Conservation (phyloP, 2,329 filamentous ascomycete genomes). For the Epichloe gansuensis region DNA sequence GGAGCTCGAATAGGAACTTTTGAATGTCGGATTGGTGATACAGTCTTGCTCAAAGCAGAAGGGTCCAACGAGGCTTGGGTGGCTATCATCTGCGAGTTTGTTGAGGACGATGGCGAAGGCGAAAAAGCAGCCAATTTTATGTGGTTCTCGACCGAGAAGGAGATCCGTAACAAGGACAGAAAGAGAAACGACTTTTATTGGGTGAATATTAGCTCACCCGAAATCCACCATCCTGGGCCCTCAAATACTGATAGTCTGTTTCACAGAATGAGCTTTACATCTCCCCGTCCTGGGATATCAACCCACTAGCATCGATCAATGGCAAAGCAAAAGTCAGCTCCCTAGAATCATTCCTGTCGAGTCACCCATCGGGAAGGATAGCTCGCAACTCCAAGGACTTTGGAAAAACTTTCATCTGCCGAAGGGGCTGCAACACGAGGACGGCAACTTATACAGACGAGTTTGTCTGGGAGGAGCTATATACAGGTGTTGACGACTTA, state of each 20-base stretch:
- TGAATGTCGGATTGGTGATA: conserved; percentile 68
- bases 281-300: conserved; percentile 74
- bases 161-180: conserved; percentile 72
- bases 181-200: conserved; percentile 69
- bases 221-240: background rate
- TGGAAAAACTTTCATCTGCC: conserved; percentile 81
- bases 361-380: conserved; percentile 63
- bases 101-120: conserved; percentile 51
- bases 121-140: conserved; percentile 77
- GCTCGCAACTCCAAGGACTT: conserved; percentile 60
- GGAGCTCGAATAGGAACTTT: conserved; percentile 76
- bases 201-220: conserved; percentile 26
- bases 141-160: conserved; percentile 90
- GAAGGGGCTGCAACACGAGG: conserved; percentile 75
- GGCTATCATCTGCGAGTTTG: conserved; percentile 73
- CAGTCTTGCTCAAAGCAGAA: conserved; percentile 76
- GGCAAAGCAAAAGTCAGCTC: conserved; percentile 78
- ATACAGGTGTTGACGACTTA: conserved; percentile 51
- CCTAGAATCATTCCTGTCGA: conserved; percentile 48
- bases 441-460: conserved; percentile 87
- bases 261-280: conserved; percentile 79
- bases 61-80: conserved; percentile 84
- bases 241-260: background rate
- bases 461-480: conserved; percentile 83
- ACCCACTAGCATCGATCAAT: conserved; percentile 78